Conservation (phyloP, 2,329 filamentous ascomycete genomes). For the Microcyclospora tardicrescens region DNA sequence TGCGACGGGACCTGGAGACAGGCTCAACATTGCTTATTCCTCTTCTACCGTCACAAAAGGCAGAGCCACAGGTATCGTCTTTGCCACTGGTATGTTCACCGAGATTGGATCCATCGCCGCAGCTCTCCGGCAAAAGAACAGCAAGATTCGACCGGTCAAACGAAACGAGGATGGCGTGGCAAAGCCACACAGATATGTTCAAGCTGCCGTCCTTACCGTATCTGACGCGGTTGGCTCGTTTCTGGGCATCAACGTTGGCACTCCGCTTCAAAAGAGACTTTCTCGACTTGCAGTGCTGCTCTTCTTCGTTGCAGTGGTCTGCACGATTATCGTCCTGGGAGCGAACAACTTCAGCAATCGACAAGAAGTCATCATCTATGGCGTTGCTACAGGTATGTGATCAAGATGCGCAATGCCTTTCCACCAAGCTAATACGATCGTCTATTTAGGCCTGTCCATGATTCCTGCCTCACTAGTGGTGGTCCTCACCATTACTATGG, state of each 20-base stretch:
- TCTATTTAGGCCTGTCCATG: constrained; percentile 35
- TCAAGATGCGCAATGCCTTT: no score
- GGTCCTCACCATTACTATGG: constrained; percentile 29
- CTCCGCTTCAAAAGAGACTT: constrained; percentile 71
- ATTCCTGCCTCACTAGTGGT: constrained; percentile 42
- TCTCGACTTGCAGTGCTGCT: constrained; percentile 74
- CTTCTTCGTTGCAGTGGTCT: constrained; percentile 60
- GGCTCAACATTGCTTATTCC: constrained; percentile 58
- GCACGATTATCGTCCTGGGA: constrained; percentile 55
- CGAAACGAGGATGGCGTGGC: constrained; percentile 24
- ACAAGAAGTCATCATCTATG: constrained; percentile 53
- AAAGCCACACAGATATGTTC: constrained; percentile 26
- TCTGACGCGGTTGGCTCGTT: constrained; percentile 49
- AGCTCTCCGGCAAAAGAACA: constrained; percentile 49
- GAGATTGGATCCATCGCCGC: constrained; percentile 66
- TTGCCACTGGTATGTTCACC: constrained; percentile 59
- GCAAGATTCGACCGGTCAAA: constrained; percentile 28
- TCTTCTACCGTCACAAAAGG: constrained; percentile 61
- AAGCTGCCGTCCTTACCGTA: constrained; percentile 40
- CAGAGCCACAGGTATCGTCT: constrained; percentile 54
- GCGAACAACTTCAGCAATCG: constrained; percentile 43
- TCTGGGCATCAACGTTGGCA: constrained; percentile 59
- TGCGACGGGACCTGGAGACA: constrained; percentile 52
- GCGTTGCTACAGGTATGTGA: constrained; percentile 40
- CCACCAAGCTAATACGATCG: no score